A percentile compares a stretch with the other conserved stretches of the same genome.
Evolutionary conservation across 208 protist species (phyloP).

Genomic region (Acanthamoeba lenticulata): DNA sequence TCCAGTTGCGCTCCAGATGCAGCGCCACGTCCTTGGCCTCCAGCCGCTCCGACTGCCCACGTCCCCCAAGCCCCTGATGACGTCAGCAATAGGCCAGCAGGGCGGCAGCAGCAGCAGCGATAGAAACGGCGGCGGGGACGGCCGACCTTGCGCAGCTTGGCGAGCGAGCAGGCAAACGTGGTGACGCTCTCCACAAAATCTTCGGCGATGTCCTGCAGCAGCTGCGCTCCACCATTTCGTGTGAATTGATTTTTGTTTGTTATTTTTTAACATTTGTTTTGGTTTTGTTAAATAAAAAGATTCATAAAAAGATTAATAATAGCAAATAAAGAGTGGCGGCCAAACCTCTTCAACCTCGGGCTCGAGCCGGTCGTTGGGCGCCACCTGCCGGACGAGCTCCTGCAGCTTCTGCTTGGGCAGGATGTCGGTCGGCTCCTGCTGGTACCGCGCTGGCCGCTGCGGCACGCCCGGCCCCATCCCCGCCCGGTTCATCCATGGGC

Average conservation of each 20-base stretch:
- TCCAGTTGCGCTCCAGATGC: constrained; percentile 38
- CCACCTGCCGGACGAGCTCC: constrained; percentile 12
- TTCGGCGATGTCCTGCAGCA: constrained; percentile 72
- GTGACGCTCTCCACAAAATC: constrained; percentile 75
- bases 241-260: no score
- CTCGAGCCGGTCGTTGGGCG: constrained; percentile 64
- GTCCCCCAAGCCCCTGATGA: no score
- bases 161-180: constrained; percentile 66
- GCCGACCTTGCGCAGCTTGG: constrained; percentile 62
- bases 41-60: constrained; percentile 12
- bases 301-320: not conserved
- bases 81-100: no score
- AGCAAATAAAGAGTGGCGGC: no score
- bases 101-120: no score
- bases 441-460: not conserved
- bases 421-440: constrained; percentile 40
- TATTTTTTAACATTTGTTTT: no score
- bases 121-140: not conserved
- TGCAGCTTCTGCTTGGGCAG: constrained; percentile 47
- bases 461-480: not conserved
- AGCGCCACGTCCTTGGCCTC: constrained; percentile 55
- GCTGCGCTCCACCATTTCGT: not conserved
- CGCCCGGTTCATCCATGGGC: not conserved
- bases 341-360: constrained; percentile 75
- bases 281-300: not conserved